Percentiles rank a stretch among this genome's conserved stretches.
phyloP scores from a whole-genome alignment of 140 eudicot genomes.

The Oenanthe javanica region DNA sequence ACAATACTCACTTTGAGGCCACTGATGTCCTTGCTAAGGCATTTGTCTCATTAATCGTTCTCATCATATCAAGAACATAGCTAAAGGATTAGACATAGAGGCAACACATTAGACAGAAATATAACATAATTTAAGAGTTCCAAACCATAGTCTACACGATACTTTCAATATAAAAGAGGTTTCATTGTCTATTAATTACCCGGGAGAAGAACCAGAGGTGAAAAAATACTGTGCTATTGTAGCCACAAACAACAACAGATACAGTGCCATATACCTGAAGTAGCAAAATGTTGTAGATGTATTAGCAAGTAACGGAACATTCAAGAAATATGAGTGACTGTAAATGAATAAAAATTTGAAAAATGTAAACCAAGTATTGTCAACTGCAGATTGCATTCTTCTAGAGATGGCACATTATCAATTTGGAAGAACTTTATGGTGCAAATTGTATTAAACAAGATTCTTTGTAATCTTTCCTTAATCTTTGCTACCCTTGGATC shows the following conservation, averaged over 20 bases:
- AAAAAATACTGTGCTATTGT: constrained; percentile 76
- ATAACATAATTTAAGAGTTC: constrained; percentile 1
- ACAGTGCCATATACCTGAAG: constrained; percentile 55
- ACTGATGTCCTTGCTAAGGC: constrained; percentile 39
- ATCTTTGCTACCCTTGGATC: not conserved
- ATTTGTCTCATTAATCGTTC: constrained; percentile 48
- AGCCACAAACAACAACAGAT: constrained; percentile 54
- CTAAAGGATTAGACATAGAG: constrained; percentile 18
- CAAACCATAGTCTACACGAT: not conserved
- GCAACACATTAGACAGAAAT: constrained; percentile 6
- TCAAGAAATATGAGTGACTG: not conserved
- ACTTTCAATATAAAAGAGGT: not conserved
- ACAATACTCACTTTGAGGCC: constrained; percentile 61
- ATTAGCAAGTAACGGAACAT: not conserved
- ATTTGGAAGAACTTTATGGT: too few species aligned
- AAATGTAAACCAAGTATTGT: not conserved
- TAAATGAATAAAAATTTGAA: not conserved
- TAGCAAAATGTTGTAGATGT: not conserved
- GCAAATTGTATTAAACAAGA: not conserved
- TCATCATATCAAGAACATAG: constrained; percentile 85
- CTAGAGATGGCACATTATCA: not conserved
- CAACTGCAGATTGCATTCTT: not conserved
- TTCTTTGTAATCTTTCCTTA: not conserved
- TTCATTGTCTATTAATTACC: constrained; percentile 34
- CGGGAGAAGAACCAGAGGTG: constrained; percentile 89